Conservation (phyloP, 2,329 filamentous ascomycete species). For the Alternaria burnsii region DNA sequence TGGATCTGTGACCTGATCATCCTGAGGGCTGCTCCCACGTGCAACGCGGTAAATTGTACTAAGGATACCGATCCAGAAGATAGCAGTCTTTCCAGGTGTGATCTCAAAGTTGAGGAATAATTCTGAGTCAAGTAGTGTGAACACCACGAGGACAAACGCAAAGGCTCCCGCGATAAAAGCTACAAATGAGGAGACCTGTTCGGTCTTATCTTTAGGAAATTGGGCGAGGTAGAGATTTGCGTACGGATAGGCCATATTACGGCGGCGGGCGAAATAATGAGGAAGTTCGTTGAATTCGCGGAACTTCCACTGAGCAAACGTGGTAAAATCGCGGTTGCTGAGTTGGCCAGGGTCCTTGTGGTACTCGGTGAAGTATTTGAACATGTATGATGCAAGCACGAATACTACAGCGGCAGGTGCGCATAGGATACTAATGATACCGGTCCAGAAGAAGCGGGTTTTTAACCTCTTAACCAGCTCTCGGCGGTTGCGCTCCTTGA, state of each 20-base stretch:
- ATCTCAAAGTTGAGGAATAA: slow-evolving; percentile 92
- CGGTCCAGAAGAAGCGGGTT: slow-evolving; percentile 81
- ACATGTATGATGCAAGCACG: slow-evolving; percentile 87
- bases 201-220: slow-evolving; percentile 93
- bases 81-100: slow-evolving; percentile 82
- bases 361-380: slow-evolving; percentile 96
- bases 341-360: slow-evolving; percentile 90
- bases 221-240: slow-evolving; percentile 93
- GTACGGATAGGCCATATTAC: slow-evolving; percentile 95
- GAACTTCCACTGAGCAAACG: slow-evolving; percentile 96
- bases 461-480: slow-evolving; percentile 80
- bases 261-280: slow-evolving; percentile 87
- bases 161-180: slow-evolving; percentile 88
- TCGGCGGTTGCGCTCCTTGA: slow-evolving; percentile 82
- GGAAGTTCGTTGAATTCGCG: slow-evolving; percentile 97
- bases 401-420: slow-evolving; percentile 89
- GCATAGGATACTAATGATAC: slow-evolving; percentile 83
- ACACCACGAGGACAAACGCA: slow-evolving; percentile 82
- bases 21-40: slow-evolving; percentile 78
- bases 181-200: slow-evolving; percentile 83
- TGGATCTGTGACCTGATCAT: slow-evolving; percentile 92
- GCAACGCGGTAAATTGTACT: slow-evolving; percentile 84
- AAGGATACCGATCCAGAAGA: slow-evolving; percentile 89
- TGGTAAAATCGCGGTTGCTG: slow-evolving; percentile 89
- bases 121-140: slow-evolving; percentile 88